These are phyloP conservation scores for Hypomyces perniciosus DNA, from an alignment of 2,329 filamentous ascomycete species.

Conservation along the genomic window DNA sequence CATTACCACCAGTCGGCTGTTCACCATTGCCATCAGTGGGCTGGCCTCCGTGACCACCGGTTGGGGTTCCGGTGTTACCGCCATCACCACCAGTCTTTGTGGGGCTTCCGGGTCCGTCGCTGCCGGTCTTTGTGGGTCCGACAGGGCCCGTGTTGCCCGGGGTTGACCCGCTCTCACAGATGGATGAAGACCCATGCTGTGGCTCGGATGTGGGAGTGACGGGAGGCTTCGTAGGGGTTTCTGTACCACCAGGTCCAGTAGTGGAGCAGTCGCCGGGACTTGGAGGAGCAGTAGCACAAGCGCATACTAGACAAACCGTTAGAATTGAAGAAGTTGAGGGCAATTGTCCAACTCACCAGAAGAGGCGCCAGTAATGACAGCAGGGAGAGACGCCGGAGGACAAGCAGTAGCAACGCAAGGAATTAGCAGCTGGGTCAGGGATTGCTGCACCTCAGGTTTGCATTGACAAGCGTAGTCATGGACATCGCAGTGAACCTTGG, in stretches of 20 bases:
- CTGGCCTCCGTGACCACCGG: background rate
- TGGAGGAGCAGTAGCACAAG: slow-evolving; percentile 12
- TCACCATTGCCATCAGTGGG: slow-evolving; percentile 2
- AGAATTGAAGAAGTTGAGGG: background rate
- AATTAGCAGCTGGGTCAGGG: slow-evolving; percentile 19
- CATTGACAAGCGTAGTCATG: slow-evolving; percentile 25
- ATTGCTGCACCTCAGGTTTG: slow-evolving; percentile 16
- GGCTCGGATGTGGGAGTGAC: background rate
- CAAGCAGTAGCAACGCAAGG: slow-evolving; percentile 23
- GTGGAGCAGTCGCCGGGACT: slow-evolving; percentile 11
- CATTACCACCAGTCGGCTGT: slow-evolving; percentile 1
- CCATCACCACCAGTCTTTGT: background rate
- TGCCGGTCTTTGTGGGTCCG: background rate
- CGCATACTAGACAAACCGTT: slow-evolving; percentile 7
- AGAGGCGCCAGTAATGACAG: slow-evolving; percentile 21
- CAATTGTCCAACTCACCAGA: slow-evolving; percentile 4
- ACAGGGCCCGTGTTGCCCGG: slow-evolving; percentile 3
- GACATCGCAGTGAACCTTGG: slow-evolving; percentile 20
- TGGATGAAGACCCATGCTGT: slow-evolving; percentile 15
- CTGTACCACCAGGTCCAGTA: background rate
- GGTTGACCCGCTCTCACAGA: slow-evolving; percentile 12
- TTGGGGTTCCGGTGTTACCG: background rate
- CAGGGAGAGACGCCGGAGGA: slow-evolving; percentile 14
- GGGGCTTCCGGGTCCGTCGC: background rate
- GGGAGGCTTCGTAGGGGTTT: background rate